Base-by-base conservation (phyloP, 805 yeast species). In the Wickerhamiella nectarea region DNA sequence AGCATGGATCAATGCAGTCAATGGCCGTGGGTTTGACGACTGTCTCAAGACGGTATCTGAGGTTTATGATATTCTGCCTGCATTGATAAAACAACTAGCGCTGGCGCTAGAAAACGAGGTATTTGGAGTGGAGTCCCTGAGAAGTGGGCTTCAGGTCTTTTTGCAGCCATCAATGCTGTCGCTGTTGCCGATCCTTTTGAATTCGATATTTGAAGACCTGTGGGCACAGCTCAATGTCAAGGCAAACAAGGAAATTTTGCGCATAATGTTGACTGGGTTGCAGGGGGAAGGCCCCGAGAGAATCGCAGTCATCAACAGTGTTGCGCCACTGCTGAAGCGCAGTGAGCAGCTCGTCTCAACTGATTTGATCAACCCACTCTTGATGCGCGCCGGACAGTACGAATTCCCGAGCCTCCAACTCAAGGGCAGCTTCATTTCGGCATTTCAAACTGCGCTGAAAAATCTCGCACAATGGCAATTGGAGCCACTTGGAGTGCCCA, bases 131-230 rank as follows among this genome's bases (percentile, higher is more conserved):
- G 78, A 76, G 3, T 70, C 75, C 4, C 65, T 85, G 34, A 70
- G 69, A 38, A 82, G 81, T 45, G 96, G 95, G 0, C 65, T 89
- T 28, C 96, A 87, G 54, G 85, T 87, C 54, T 80, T 89, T 51
- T 66, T 81, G 36, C 95, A 87, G 54, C 80, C 84, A 2, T 81
- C 83, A 49, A 65, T 89, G 50, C 66, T 81, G 1, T 65, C 72
- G 6, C 71, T 78, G 10, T 55, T 76, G 26, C 62, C 73, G 5
- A 72, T 74, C n/a, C 70, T 76, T 2, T 54, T 74, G 58, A 72
- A 52, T 51, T 80, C 70, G 72, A 61, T 63, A 19, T 65, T 65
- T 38, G 59, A 66, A 18, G 67, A 66, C 38, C 56, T 75, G 4
- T 63, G 64, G 60, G 53, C 57, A 15, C 42, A 42, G 34, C 42